phyloP scores from a whole-genome alignment of 2,329 filamentous ascomycete genomes.

The Phoma sp. region DNA sequence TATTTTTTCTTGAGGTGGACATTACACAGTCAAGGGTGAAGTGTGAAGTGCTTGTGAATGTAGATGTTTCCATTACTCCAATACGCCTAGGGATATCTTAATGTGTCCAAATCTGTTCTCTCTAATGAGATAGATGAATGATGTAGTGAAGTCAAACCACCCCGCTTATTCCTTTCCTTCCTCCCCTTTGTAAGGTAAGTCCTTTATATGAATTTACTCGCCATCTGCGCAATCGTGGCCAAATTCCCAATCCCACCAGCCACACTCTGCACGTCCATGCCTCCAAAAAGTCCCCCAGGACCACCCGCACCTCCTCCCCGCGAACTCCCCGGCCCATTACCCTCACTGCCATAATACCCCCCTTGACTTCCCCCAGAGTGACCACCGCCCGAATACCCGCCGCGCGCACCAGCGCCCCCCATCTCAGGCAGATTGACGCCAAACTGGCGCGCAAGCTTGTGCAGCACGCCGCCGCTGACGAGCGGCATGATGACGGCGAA shows the following conservation, averaged over 20 bases:
- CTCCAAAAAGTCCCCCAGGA: constrained; percentile 32
- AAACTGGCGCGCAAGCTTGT: constrained; percentile 78
- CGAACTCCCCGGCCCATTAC: constrained; percentile 49
- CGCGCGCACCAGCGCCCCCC: constrained; percentile 38
- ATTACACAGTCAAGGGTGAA: too few species aligned
- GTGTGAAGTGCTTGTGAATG: too few species aligned
- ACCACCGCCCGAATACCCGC: constrained; percentile 31
- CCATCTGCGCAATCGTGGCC: constrained; percentile 56
- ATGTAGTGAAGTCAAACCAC: background rate
- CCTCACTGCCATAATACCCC: constrained; percentile 56
- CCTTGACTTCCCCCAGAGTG: constrained; percentile 29
- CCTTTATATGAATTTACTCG: constrained; percentile 55
- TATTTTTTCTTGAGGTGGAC: too few species aligned
- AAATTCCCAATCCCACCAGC: constrained; percentile 42
- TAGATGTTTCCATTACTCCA: background rate
- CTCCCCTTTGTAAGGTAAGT: background rate
- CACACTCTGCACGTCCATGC: constrained; percentile 41
- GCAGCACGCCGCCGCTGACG: constrained; percentile 81
- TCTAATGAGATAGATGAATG: too few species aligned
- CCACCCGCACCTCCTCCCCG: constrained; percentile 33
- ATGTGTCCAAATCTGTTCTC: constrained; percentile 4
- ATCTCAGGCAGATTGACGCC: constrained; percentile 76
- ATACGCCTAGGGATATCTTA: constrained; percentile 10
- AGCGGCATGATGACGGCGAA: constrained; percentile 89
- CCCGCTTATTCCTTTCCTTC: background rate